Base-by-base conservation (phyloP, 2,329 filamentous ascomycete species). In the Sclerotinia minor region DNA sequence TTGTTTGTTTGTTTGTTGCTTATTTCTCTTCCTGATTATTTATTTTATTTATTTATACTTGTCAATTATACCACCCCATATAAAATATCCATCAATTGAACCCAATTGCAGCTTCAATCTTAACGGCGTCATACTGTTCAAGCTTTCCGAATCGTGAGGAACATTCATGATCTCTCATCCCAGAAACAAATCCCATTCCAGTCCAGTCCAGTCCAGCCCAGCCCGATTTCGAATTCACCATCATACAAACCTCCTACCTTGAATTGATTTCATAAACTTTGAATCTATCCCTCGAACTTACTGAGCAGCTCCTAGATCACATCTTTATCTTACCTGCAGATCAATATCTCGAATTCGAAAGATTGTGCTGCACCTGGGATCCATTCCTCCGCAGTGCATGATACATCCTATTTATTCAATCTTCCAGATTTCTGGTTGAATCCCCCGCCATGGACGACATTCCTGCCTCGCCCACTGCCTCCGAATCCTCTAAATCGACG, bases 401-500 rank as follows among this genome's bases (percentile, higher is more conserved):
- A 13, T 47, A 45, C 38, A 55, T 45, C 21, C 26, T 21, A 45
- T 35, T 35, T 9, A 24, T 29, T 35, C 26, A n/a, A 35, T 24
- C 52, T 47, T 35, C 47, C 54, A 35, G 35, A 21, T 35, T 52
- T 26, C 53, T 24, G 53, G 53, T 38, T 13, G 55, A 52, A 53
- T 50, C 32, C 35, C 47, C 64, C 59, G 61, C 44, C 52, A 65
- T 65, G 67, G 60, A 67, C 55, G 55, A 61, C n/a, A 32, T 41
- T 61, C 55, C 64, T 19, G 5, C 44, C 6, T 67, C 64, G 49
- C 64, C 64, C 17, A 61, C 64, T 4, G 58, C 54, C 15, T 67
- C 73, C 11, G 68, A 72, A 57, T 75, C 73, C 47, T 72, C 75
- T 4, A 69, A 70, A 38, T 68, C 70, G 32, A 54, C 70, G 1